phyloP scores from a whole-genome alignment of 139 green algal genomes.

The Chlamydomonas urium region DNA sequence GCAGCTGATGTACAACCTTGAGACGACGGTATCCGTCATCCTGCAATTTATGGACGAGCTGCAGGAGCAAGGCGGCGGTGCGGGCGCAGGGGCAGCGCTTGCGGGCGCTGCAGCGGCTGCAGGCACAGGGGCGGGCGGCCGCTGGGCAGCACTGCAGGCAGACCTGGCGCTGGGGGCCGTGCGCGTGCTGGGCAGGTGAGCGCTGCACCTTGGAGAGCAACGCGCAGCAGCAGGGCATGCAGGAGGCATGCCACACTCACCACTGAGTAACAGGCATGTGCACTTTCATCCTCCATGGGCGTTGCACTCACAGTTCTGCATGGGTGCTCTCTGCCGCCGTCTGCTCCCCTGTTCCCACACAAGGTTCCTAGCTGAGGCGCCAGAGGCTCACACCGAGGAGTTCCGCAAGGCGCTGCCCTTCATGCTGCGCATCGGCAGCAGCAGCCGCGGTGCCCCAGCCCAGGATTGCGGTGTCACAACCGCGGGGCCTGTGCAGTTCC shows the following conservation, averaged over 20 bases:
- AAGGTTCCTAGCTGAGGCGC: constrained; percentile 14
- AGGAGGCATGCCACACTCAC: no score
- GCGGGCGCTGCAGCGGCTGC: background rate
- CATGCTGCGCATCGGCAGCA: constrained; percentile 7
- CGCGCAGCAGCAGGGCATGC: no score
- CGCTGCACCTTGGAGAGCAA: no score
- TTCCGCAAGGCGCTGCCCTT: constrained; percentile 15
- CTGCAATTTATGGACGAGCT: constrained; percentile 12
- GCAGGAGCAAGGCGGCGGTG: constrained; percentile 13
- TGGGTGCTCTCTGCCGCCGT: no score
- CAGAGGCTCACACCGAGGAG: constrained; percentile 10
- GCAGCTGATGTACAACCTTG: constrained; percentile 16
- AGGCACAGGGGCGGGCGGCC: no score
- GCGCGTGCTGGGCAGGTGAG: constrained; percentile 11
- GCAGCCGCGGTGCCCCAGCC: background rate
- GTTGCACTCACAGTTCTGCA: no score
- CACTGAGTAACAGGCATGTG: no score
- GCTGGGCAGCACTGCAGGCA: constrained; percentile 3
- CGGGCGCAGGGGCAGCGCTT: background rate
- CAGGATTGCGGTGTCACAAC: background rate
- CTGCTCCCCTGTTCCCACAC: no score
- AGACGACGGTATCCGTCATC: constrained; percentile 6
- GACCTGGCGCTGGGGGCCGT: constrained; percentile 11
- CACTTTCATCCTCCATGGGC: no score
- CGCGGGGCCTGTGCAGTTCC: constrained; percentile 10